phyloP scores from a whole-genome alignment of 2,329 filamentous ascomycete genomes.

The Sarocladium strictum region DNA sequence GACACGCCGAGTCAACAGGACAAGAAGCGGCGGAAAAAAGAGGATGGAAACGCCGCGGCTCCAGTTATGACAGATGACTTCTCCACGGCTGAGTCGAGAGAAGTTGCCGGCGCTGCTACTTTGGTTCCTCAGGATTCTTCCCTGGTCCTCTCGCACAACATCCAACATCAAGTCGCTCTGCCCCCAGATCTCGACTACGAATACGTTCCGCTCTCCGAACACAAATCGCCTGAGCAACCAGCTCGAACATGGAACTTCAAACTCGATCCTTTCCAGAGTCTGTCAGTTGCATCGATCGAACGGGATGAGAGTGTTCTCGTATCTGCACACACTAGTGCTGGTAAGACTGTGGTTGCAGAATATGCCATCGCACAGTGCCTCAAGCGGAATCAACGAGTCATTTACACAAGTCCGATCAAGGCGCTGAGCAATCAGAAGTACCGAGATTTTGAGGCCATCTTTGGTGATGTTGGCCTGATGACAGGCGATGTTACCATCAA shows the following conservation, averaged over 20 bases:
- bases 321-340: conserved; percentile 93
- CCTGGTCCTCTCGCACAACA: conserved; percentile 89
- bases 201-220: conserved; percentile 90
- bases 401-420: conserved; percentile 98
- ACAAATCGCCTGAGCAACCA: conserved; percentile 82
- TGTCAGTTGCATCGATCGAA: conserved; percentile 92
- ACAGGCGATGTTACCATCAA: conserved; percentile 98
- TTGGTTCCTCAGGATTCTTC: conserved; percentile 59
- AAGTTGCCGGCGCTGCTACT: conserved; percentile 75
- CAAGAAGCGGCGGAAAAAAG: conserved; percentile 60
- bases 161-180: conserved; percentile 94
- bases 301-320: conserved; percentile 94
- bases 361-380: conserved; percentile 98
- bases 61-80: conserved; percentile 91
- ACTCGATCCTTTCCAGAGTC: conserved; percentile 93
- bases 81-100: conserved; percentile 88
- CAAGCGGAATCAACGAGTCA: conserved; percentile 85
- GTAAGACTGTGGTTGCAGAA: conserved; percentile 97
- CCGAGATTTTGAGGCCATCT: conserved; percentile 81
- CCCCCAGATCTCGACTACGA: conserved; percentile 92
- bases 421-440: conserved; percentile 98
- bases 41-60: conserved; percentile 47
- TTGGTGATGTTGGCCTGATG: conserved; percentile 93
- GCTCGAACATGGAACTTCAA: conserved; percentile 83
- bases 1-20: conserved; percentile 43